These are phyloP conservation scores for Pachysandra terminalis DNA, from an alignment of 164 flowering plant species.

Conservation along the genomic window DNA sequence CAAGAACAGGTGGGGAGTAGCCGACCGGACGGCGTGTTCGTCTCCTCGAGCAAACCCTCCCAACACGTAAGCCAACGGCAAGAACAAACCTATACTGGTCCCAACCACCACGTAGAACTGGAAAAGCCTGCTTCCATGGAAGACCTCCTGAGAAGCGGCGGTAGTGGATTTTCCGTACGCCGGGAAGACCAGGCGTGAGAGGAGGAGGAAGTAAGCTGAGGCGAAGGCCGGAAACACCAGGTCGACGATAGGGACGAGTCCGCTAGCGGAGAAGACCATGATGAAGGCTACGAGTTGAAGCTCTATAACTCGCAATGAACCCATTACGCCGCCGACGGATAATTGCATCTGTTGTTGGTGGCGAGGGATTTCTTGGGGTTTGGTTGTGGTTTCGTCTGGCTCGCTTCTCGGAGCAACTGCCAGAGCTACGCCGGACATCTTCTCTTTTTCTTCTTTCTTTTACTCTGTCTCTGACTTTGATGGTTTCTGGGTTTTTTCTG, in stretches of 20 bases:
- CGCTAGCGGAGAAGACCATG: constrained; percentile 91
- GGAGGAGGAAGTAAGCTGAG: constrained; percentile 50
- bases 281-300: constrained; percentile 95
- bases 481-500: not conserved
- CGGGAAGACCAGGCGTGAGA: constrained; percentile 76
- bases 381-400: constrained; percentile 16
- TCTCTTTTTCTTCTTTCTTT: not conserved
- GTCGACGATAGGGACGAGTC: constrained; percentile 85
- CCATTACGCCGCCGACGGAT: constrained; percentile 56
- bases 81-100: constrained; percentile 74
- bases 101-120: constrained; percentile 64
- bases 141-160: constrained; percentile 29
- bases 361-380: not conserved
- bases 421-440: constrained; percentile 67
- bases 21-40: constrained; percentile 73
- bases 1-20: constrained; percentile 82
- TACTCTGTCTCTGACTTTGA: too few species aligned
- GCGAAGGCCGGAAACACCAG: constrained; percentile 69
- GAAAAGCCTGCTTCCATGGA: constrained; percentile 53
- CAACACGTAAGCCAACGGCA: constrained; percentile 86
- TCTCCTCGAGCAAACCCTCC: constrained; percentile 97
- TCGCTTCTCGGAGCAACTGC: constrained; percentile 52
- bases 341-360: constrained; percentile 23
- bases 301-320: constrained; percentile 82
- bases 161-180: constrained; percentile 18